A percentile compares a stretch with the other conserved stretches of the same genome.
Evolutionary conservation across 805 yeast species (phyloP).

Genomic region (Zygosaccharomyces bailii): DNA sequence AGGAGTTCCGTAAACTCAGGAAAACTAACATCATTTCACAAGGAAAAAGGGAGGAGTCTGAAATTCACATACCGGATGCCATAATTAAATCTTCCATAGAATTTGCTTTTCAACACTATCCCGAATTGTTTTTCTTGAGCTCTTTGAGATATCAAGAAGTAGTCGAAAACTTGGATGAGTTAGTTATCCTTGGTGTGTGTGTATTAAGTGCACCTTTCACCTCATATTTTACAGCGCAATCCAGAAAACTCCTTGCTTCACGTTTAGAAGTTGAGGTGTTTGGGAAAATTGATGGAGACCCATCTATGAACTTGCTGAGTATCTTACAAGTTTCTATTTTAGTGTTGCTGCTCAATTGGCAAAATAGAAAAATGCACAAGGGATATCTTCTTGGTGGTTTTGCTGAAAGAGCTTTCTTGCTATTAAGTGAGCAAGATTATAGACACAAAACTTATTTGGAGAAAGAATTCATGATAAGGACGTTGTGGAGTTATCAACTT

Average conservation of each 20-base stretch:
- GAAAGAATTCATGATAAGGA: constrained; percentile 1
- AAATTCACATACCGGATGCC: not conserved
- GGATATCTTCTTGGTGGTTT: constrained; percentile 8
- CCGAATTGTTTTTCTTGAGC: constrained; percentile 3
- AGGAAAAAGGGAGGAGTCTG: not conserved
- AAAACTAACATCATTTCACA: not conserved
- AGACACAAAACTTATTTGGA: not conserved
- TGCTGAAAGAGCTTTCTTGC: constrained; percentile 2
- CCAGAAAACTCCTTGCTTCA: not conserved
- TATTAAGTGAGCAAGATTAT: constrained; percentile 1
- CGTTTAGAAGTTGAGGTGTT: not conserved
- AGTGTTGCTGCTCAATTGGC: constrained; percentile 6
- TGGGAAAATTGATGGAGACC: constrained; percentile 1
- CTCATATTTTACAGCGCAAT: not conserved
- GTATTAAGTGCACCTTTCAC: constrained; percentile 6
- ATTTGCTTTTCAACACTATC: constrained; percentile 1
- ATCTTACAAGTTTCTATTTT: constrained; percentile 2
- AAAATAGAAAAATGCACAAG: constrained; percentile 4
- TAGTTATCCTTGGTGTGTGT: constrained; percentile 1
- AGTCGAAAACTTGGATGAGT: not conserved
- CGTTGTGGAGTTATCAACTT: constrained; percentile 7
- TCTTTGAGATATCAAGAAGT: constrained; percentile 2
- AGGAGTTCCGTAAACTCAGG: constrained; percentile 1
- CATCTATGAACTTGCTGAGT: not conserved
- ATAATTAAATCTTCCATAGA: not conserved